Percentiles rank a stretch among this genome's conserved stretches.
Evolutionary conservation across 1,284 basidiomycete genomes (phyloP).

Genomic region (Cerioporus squamosus): DNA sequence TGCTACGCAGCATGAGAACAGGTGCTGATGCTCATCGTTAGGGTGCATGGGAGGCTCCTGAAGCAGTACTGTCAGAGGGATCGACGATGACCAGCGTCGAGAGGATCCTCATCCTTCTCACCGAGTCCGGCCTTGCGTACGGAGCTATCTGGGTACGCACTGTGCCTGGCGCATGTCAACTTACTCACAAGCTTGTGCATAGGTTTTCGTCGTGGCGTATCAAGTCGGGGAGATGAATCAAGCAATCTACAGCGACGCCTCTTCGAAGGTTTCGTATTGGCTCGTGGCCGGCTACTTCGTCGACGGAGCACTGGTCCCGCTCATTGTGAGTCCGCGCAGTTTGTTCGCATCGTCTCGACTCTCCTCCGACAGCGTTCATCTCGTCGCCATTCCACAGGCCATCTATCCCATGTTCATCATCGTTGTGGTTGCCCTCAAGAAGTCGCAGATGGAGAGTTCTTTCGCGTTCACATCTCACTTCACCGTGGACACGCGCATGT

Average conservation of each 20-base stretch:
- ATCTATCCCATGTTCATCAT: background rate
- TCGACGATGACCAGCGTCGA: background rate
- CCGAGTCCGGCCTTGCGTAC: background rate
- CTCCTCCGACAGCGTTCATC: background rate
- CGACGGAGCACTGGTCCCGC: too few species aligned
- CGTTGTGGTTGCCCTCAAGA: slow-evolving; percentile 16
- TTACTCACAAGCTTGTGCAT: too few species aligned
- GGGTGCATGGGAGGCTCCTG: background rate
- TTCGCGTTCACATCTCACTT: background rate
- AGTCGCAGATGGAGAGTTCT: background rate
- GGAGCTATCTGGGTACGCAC: background rate
- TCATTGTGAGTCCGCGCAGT: too few species aligned
- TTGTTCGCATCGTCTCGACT: background rate
- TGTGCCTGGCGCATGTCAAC: too few species aligned
- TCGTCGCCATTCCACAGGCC: background rate
- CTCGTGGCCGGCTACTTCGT: too few species aligned
- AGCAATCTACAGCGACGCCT: too few species aligned
- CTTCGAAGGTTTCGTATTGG: too few species aligned
- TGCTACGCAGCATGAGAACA: too few species aligned
- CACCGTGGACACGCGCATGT: too few species aligned
- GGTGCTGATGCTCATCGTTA: background rate
- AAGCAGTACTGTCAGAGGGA: background rate
- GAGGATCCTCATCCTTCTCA: background rate
- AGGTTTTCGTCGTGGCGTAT: background rate
- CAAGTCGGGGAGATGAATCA: too few species aligned